These are phyloP conservation scores for Terana coerulea DNA, from an alignment of 768 basidiomycete species.

Conservation along the genomic window DNA sequence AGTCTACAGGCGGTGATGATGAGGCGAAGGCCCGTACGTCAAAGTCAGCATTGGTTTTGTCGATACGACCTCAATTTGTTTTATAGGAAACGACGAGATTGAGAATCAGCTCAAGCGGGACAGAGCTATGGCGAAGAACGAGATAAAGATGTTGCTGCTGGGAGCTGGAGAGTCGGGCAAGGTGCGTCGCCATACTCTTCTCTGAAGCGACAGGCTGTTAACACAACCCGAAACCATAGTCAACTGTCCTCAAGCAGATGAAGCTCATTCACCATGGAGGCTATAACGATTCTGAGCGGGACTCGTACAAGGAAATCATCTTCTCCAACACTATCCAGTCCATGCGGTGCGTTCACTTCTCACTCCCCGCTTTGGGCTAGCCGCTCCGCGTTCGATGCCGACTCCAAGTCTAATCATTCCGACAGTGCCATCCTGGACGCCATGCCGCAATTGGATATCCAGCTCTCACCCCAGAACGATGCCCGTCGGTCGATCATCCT, in stretches of 20 bases:
- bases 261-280: constrained; percentile 92
- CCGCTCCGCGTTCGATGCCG: not conserved
- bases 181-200: constrained; percentile 35
- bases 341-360: constrained; percentile 64
- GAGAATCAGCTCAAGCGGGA: constrained; percentile 90
- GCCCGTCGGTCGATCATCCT: constrained; percentile 64
- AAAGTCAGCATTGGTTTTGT: not conserved
- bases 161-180: constrained; percentile 98
- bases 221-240: constrained; percentile 36
- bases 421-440: constrained; percentile 86
- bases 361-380: constrained; percentile 5
- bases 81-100: constrained; percentile 87
- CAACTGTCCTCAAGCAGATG: constrained; percentile 95
- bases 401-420: not conserved
- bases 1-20: constrained; percentile 66
- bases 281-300: constrained; percentile 84
- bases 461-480: constrained; percentile 67
- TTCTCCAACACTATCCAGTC: constrained; percentile 92
- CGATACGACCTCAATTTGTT: not conserved
- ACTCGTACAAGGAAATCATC: constrained; percentile 94
- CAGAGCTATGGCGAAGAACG: constrained; percentile 84
- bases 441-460: constrained; percentile 78
- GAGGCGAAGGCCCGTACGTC: constrained; percentile 56
- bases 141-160: constrained; percentile 93
- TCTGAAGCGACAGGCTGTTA: not conserved